These are phyloP conservation scores for Coffea canephora DNA, from an alignment of 257 asterid genomes.

Conservation along the genomic window DNA sequence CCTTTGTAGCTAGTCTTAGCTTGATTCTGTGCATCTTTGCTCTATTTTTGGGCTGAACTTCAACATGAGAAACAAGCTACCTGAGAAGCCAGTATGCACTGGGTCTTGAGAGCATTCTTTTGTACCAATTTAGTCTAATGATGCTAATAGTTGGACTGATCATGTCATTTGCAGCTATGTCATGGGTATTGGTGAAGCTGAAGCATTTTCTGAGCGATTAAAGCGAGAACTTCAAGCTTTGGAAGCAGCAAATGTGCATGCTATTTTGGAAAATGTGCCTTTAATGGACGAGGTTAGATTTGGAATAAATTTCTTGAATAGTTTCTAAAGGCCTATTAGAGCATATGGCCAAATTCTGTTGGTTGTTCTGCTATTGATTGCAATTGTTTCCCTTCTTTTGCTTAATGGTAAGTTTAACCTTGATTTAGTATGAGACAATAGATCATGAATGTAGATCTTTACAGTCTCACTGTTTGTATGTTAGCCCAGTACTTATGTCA, in stretches of 20 bases:
- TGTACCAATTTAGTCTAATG: neutral
- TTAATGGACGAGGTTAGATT: conserved; percentile 65
- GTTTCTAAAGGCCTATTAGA: neutral
- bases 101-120: neutral
- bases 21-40: neutral
- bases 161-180: conserved; percentile 67
- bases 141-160: neutral
- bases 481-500: neutral
- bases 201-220: conserved; percentile 95
- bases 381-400: conserved; percentile 23
- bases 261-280: conserved; percentile 91
- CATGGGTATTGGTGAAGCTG: conserved; percentile 98
- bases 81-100: neutral
- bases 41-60: neutral
- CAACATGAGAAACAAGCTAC: neutral
- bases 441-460: neutral
- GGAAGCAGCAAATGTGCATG: conserved; percentile 99
- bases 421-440: conserved; percentile 5
- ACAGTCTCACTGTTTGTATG: neutral
- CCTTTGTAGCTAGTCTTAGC: neutral
- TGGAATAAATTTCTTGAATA: conserved; percentile 16
- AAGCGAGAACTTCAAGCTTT: conserved; percentile 97
- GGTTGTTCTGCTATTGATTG: neutral
- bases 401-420: conserved; percentile 3
- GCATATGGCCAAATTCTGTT: neutral